These are phyloP conservation scores for Phaseolus lunatus DNA, from an alignment of 306 rosid species.

Conservation along the genomic window DNA sequence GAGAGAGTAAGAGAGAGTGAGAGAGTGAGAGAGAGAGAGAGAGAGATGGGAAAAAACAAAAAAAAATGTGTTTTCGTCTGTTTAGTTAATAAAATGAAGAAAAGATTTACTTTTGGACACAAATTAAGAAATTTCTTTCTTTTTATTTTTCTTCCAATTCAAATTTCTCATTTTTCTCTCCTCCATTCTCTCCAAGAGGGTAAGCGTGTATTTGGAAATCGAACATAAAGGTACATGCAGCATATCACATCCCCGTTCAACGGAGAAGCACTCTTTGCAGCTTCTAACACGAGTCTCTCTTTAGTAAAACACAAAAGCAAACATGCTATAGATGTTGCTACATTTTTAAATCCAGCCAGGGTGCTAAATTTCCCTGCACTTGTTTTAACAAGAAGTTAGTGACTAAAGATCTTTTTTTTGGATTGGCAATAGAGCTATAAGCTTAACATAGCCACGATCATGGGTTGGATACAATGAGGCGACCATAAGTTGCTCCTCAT, in stretches of 20 bases:
- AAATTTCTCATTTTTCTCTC: too few relatives aligned
- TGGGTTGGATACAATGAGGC: conserved; percentile 41
- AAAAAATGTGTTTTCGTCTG: too few relatives aligned
- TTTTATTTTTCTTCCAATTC: too few relatives aligned
- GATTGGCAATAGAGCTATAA: conserved; percentile 1
- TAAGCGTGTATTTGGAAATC: neutral
- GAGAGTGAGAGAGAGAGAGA: too few relatives aligned
- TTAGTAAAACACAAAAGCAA: neutral
- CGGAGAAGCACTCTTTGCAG: neutral
- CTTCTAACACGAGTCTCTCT: neutral
- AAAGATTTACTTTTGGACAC: too few relatives aligned
- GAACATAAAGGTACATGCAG: neutral
- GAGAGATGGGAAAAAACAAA: too few relatives aligned
- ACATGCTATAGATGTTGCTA: neutral
- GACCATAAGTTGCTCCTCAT: conserved; percentile 38
- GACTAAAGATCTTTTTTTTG: neutral
- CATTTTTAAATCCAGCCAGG: neutral
- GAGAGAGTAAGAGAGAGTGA: too few relatives aligned
- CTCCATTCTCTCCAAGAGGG: too few relatives aligned
- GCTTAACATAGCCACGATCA: conserved; percentile 46
- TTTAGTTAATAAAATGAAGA: too few relatives aligned
- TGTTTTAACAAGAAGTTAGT: neutral
- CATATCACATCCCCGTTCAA: neutral
- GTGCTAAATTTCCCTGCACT: conserved; percentile 5
- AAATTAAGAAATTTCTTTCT: too few relatives aligned